These are phyloP conservation scores for Asterophora parasitica DNA, from an alignment of 768 basidiomycete species.

Conservation along the genomic window DNA sequence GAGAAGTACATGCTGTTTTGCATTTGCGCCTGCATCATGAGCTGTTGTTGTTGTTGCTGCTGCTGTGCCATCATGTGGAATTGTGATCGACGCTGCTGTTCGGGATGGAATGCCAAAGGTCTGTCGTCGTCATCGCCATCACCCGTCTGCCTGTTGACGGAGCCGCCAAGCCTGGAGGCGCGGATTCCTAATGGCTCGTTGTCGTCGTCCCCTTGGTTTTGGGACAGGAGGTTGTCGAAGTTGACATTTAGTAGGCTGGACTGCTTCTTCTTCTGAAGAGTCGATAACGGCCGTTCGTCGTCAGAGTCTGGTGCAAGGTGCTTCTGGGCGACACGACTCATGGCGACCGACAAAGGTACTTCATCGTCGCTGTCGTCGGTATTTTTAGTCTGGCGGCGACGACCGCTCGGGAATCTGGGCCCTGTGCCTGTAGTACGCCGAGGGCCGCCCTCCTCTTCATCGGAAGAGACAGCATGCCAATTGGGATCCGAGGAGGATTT, in stretches of 20 bases:
- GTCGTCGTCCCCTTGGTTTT: conserved; percentile 39
- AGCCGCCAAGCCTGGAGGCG: conserved; percentile 44
- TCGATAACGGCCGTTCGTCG: conserved; percentile 69
- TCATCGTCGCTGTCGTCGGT: conserved; percentile 75
- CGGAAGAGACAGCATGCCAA: conserved; percentile 59
- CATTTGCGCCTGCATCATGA: conserved; percentile 76
- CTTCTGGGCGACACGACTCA: conserved; percentile 51
- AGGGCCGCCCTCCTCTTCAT: conserved; percentile 53
- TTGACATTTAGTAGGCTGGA: conserved; percentile 39
- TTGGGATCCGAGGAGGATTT: conserved; percentile 13
- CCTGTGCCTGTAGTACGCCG: conserved; percentile 58
- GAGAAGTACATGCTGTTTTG: conserved; percentile 73
- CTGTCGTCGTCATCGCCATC: conserved; percentile 71
- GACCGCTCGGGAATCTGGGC: conserved; percentile 40
- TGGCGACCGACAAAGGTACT: conserved; percentile 64
- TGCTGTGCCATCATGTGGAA: conserved; percentile 52
- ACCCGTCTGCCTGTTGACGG: conserved; percentile 28
- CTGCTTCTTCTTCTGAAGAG: conserved; percentile 46
- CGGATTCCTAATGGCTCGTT: conserved; percentile 75
- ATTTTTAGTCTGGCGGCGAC: conserved; percentile 12
- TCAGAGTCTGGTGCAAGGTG: conserved; percentile 47
- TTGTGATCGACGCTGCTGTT: conserved; percentile 74
- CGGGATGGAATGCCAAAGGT: conserved; percentile 70
- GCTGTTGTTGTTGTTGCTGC: conserved; percentile 57
- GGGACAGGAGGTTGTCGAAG: conserved; percentile 29